Percentiles rank a stretch among this genome's conserved stretches.
Conservation (phyloP, 139 green algal species). For the Edaphochlamys debaryana region DNA sequence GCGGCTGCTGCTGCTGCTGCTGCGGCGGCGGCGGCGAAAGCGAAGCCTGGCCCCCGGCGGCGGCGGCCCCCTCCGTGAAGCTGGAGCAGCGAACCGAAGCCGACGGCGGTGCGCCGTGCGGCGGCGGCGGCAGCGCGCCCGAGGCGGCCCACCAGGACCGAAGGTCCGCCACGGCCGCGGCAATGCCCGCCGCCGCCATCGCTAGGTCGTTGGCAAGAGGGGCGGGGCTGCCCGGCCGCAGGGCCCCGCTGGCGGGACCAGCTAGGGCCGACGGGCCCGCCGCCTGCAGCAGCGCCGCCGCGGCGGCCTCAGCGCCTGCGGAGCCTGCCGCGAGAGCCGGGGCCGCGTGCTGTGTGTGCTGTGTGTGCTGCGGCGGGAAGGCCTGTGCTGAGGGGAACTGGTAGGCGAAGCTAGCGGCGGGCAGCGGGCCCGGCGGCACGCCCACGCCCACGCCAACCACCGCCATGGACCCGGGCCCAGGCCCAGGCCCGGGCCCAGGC, state of each 20-base stretch:
- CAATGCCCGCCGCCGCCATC: background rate
- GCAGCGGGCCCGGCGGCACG: no score
- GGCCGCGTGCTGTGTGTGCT: no score
- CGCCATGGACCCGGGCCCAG: no score
- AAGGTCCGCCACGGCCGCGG: slow-evolving; percentile 10
- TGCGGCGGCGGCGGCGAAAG: background rate
- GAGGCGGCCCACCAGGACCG: slow-evolving; percentile 1
- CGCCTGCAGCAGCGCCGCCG: no score
- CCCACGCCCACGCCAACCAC: no score
- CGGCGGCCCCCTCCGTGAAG: background rate
- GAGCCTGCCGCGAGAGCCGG: no score
- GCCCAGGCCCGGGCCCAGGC: no score
- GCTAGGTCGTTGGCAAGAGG: background rate
- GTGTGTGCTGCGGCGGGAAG: background rate
- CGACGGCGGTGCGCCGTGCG: background rate
- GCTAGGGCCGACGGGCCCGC: background rate
- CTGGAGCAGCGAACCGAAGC: no score
- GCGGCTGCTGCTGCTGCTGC: background rate
- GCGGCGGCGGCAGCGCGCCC: no score
- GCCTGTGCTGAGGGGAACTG: slow-evolving; percentile 5
- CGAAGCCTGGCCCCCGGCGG: no score
- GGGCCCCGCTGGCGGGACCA: background rate
- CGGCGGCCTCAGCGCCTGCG: slow-evolving; percentile 1
- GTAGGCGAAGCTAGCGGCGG: background rate
- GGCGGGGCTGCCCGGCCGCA: background rate